Percentiles rank a stretch among this genome's conserved stretches.
phyloP scores from a whole-genome alignment of 225 moss, liverwort and hornwort species.

The Pleurozium schreberi region DNA sequence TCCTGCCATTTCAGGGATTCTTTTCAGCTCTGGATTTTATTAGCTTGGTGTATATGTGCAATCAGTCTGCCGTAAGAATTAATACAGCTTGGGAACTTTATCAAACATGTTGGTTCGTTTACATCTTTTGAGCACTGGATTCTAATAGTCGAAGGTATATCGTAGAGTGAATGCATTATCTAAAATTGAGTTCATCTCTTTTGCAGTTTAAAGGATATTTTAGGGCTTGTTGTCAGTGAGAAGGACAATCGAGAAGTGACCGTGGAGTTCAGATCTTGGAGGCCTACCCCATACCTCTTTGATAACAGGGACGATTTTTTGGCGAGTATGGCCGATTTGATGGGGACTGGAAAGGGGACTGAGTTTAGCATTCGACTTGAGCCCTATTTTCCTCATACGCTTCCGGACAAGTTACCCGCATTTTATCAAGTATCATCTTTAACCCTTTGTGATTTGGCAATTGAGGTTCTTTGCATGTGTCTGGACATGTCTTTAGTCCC shows the following conservation, averaged over 20 bases:
- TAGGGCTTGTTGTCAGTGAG: constrained; percentile 84
- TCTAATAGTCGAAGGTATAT: not conserved
- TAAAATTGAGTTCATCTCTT: not conserved
- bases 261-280: constrained; percentile 93
- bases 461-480: not conserved
- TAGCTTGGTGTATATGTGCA: not conserved
- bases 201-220: constrained; percentile 83
- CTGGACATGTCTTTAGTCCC: not conserved
- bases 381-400: constrained; percentile 66
- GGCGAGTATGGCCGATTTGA: constrained; percentile 74
- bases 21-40: not conserved
- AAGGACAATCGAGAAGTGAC: constrained; percentile 67
- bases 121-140: not conserved
- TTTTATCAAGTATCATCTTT: constrained; percentile 56
- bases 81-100: not conserved
- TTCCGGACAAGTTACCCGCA: constrained; percentile 73
- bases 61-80: not conserved
- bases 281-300: constrained; percentile 75
- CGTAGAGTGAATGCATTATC: not conserved
- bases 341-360: constrained; percentile 63
- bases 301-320: constrained; percentile 84
- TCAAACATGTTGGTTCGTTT: not conserved
- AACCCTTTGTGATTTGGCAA: not conserved
- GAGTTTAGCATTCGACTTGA: constrained; percentile 85
- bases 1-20: not conserved